Evolutionary conservation across 371 early-diverging fungal species (phyloP).

Genomic region (Smittium culicis): DNA sequence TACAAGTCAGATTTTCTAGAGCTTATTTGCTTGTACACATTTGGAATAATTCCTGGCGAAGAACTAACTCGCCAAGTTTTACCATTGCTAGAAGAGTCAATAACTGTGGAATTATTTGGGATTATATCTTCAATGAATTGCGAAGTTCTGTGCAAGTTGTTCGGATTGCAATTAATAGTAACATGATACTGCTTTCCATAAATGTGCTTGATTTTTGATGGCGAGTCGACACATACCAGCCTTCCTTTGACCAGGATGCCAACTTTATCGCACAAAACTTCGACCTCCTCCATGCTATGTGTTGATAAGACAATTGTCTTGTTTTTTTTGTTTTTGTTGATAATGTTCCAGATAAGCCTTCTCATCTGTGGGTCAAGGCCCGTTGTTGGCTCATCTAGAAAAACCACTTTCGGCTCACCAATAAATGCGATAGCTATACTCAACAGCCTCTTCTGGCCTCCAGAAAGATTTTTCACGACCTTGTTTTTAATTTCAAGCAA

Average conservation of each 20-base stretch:
- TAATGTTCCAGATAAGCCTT: slow-evolving; percentile 11
- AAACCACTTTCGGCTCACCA: slow-evolving; percentile 39
- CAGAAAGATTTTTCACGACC: slow-evolving; percentile 23
- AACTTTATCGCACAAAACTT: slow-evolving; percentile 38
- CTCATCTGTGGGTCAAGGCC: slow-evolving; percentile 30
- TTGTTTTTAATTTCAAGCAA: not conserved
- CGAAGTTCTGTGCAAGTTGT: slow-evolving; percentile 10
- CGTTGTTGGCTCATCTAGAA: slow-evolving; percentile 53
- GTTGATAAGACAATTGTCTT: slow-evolving; percentile 38
- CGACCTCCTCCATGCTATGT: slow-evolving; percentile 67
- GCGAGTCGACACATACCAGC: slow-evolving; percentile 45
- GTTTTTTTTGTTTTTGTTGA: slow-evolving; percentile 5
- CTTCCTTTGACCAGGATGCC: slow-evolving; percentile 61
- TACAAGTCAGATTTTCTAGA: not conserved
- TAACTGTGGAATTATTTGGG: not conserved
- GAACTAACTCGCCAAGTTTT: not conserved
- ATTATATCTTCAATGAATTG: not conserved
- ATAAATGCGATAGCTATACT: slow-evolving; percentile 44
- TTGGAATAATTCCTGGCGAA: not conserved
- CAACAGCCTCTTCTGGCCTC: slow-evolving; percentile 53
- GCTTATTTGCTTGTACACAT: not conserved
- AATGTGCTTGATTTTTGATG: slow-evolving; percentile 43
- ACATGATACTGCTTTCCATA: slow-evolving; percentile 44
- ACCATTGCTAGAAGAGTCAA: not conserved
- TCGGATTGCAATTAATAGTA: not conserved